These are phyloP conservation scores for Venturia oleaginea DNA, from an alignment of 2,329 filamentous ascomycete species.

Conservation along the genomic window DNA sequence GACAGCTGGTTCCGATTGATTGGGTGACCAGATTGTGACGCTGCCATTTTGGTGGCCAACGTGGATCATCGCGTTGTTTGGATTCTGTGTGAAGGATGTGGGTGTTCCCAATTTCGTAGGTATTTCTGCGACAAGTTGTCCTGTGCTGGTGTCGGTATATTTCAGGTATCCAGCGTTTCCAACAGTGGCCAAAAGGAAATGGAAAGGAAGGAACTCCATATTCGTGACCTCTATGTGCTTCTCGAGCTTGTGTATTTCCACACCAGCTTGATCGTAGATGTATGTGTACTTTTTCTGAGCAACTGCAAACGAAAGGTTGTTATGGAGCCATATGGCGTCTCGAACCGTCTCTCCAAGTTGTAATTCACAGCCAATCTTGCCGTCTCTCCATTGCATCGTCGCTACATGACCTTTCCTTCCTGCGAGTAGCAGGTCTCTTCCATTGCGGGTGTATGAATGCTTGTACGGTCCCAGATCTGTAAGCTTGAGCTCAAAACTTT, in stretches of 20 bases:
- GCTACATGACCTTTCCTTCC: slow-evolving; percentile 92
- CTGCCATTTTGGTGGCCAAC: slow-evolving; percentile 92
- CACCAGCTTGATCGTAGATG: slow-evolving; percentile 86
- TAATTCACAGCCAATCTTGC: slow-evolving; percentile 82
- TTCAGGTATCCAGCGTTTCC: slow-evolving; percentile 76
- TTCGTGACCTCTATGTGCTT: slow-evolving; percentile 87
- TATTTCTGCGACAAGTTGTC: slow-evolving; percentile 76
- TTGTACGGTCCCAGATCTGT: slow-evolving; percentile 73
- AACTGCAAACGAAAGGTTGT: slow-evolving; percentile 88
- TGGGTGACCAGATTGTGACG: slow-evolving; percentile 93
- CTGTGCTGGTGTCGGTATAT: slow-evolving; percentile 93
- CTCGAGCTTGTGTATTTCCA: slow-evolving; percentile 84
- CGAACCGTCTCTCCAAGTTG: slow-evolving; percentile 85
- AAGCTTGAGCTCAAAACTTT: slow-evolving; percentile 82
- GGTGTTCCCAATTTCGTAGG: slow-evolving; percentile 78
- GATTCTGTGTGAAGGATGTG: slow-evolving; percentile 77
- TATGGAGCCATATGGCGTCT: slow-evolving; percentile 87
- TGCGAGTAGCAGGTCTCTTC: slow-evolving; percentile 72
- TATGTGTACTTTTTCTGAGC: slow-evolving; percentile 96
- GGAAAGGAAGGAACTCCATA: slow-evolving; percentile 93
- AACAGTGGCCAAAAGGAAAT: slow-evolving; percentile 83
- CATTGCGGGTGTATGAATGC: slow-evolving; percentile 84
- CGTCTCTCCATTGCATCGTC: slow-evolving; percentile 91
- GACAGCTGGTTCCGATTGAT: slow-evolving; percentile 74
- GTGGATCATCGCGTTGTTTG: slow-evolving; percentile 84